phyloP scores from a whole-genome alignment of 108 stramenopile species.

The Schizochytrium sp. region DNA sequence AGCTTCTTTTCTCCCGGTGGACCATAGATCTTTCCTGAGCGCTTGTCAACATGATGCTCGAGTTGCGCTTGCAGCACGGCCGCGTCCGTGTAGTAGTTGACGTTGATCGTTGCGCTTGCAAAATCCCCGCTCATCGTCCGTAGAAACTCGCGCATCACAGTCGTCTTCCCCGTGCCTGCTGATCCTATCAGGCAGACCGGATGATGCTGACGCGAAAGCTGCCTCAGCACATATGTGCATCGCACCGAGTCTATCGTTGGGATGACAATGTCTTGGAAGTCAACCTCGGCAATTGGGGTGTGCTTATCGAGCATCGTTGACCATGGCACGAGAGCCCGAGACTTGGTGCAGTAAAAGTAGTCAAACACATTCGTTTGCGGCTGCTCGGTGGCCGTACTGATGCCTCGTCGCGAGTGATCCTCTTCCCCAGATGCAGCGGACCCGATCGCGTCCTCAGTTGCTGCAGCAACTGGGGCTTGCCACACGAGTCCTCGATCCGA shows the following conservation, averaged over 20 bases:
- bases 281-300: not conserved
- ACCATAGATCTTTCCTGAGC: slow-evolving; percentile 38
- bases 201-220: not conserved
- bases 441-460: too few relatives aligned
- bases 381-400: not conserved
- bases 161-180: slow-evolving; percentile 45
- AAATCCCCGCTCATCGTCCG: not conserved
- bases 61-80: slow-evolving; percentile 31
- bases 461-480: slow-evolving; percentile 10
- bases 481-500: slow-evolving; percentile 11
- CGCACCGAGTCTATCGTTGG: slow-evolving; percentile 33
- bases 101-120: slow-evolving; percentile 29
- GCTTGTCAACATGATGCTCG: slow-evolving; percentile 41
- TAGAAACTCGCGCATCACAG: slow-evolving; percentile 30
- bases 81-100: slow-evolving; percentile 47
- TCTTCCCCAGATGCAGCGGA: too few relatives aligned
- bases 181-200: slow-evolving; percentile 37
- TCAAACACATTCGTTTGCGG: slow-evolving; percentile 37
- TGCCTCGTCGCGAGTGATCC: too few relatives aligned
- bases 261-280: slow-evolving; percentile 22
- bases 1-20: slow-evolving; percentile 24
- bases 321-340: not conserved
- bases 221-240: slow-evolving; percentile 20
- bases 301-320: not conserved
- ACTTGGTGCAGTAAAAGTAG: slow-evolving; percentile 18